These are phyloP conservation scores for Penicillium goetzii DNA, from an alignment of 495 filamentous ascomycete genomes.

Conservation along the genomic window DNA sequence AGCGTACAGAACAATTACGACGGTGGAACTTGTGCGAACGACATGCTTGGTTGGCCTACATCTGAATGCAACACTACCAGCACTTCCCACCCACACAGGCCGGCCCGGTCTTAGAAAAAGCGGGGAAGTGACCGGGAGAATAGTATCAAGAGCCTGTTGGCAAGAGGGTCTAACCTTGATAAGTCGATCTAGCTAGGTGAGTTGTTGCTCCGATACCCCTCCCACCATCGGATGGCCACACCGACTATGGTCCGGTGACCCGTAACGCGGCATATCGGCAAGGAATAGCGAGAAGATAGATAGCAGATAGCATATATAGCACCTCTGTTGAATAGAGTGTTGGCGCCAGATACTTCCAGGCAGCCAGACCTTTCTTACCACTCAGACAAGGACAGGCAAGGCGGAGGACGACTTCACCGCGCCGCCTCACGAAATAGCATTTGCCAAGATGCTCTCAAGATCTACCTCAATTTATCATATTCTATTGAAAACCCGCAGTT, in stretches of 20 bases:
- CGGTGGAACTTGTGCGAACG: not conserved
- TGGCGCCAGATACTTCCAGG: no score
- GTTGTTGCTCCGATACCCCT: slow-evolving; percentile 20
- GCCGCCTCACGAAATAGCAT: not conserved
- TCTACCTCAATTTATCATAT: slow-evolving; percentile 8
- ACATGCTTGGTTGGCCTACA: not conserved
- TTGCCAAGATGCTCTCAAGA: slow-evolving; percentile 19
- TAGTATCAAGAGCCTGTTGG: not conserved
- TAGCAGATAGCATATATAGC: not conserved
- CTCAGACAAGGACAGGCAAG: not conserved
- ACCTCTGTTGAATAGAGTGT: not conserved
- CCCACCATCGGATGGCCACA: slow-evolving; percentile 22
- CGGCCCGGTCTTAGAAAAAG: slow-evolving; percentile 10
- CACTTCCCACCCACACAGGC: not conserved
- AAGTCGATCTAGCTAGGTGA: slow-evolving; percentile 12
- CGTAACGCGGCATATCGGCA: slow-evolving; percentile 8
- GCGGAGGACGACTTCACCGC: not conserved
- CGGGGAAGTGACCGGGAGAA: not conserved
- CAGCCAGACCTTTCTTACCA: not conserved
- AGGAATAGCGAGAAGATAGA: slow-evolving; percentile 1
- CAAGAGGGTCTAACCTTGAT: not conserved
- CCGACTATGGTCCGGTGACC: slow-evolving; percentile 27
- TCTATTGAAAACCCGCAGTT: not conserved
- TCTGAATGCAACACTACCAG: slow-evolving; percentile 10
- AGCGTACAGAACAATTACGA: not conserved